phyloP scores from a whole-genome alignment of 768 basidiomycete species.

The Chalciporus piperatus region DNA sequence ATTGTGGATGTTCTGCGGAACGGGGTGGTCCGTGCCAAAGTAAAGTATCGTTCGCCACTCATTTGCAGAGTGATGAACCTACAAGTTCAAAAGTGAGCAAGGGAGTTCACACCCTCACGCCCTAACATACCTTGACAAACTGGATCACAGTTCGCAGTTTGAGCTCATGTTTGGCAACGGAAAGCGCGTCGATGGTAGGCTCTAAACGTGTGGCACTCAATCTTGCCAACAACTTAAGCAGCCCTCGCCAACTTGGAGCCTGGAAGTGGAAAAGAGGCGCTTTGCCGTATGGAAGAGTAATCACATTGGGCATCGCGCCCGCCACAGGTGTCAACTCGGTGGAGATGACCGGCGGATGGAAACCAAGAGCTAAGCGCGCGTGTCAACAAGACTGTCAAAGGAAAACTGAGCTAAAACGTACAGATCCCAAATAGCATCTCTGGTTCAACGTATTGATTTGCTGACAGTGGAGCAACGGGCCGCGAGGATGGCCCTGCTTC shows the following conservation, averaged over 20 bases:
- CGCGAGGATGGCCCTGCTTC: slow-evolving; percentile 18
- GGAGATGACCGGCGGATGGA: slow-evolving; percentile 55
- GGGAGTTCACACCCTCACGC: not conserved
- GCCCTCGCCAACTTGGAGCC: slow-evolving; percentile 69
- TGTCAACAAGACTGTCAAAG: slow-evolving; percentile 7
- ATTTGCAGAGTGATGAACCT: slow-evolving; percentile 57
- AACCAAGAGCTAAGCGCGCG: slow-evolving; percentile 58
- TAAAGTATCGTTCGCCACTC: slow-evolving; percentile 78
- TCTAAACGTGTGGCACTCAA: slow-evolving; percentile 69
- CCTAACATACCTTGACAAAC: slow-evolving; percentile 62
- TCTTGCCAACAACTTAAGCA: slow-evolving; percentile 73
- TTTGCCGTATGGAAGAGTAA: slow-evolving; percentile 69
- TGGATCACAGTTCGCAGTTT: slow-evolving; percentile 74
- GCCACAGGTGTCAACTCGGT: slow-evolving; percentile 45
- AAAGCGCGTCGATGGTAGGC: slow-evolving; percentile 65
- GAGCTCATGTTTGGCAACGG: slow-evolving; percentile 51
- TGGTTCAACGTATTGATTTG: slow-evolving; percentile 51
- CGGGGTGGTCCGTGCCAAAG: slow-evolving; percentile 70
- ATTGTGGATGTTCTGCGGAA: slow-evolving; percentile 45
- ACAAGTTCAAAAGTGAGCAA: slow-evolving; percentile 4
- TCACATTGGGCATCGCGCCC: slow-evolving; percentile 63
- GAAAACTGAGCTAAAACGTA: slow-evolving; percentile 39
- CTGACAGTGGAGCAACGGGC: slow-evolving; percentile 13
- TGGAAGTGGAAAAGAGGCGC: slow-evolving; percentile 69
- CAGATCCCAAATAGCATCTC: slow-evolving; percentile 61